Percentiles rank a stretch among this genome's conserved stretches.
Conservation (phyloP, 208 protist species). For the Zelonia costaricensis region DNA sequence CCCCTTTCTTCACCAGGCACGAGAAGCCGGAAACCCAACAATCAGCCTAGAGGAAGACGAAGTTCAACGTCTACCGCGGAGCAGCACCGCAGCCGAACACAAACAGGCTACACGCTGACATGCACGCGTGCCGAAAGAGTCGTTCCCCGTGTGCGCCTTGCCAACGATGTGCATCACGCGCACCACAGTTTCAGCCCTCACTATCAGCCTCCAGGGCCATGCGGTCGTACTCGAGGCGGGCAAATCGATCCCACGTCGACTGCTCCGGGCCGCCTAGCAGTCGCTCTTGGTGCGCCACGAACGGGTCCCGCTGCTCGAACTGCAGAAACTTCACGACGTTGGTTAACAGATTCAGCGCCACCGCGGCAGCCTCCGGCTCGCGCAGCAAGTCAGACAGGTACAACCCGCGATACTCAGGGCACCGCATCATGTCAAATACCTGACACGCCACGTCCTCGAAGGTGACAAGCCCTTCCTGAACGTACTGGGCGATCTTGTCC, state of each 20-base stretch:
- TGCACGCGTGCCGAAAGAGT: too few species aligned
- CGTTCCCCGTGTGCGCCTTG: too few species aligned
- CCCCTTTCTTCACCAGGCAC: too few species aligned
- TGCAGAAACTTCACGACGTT: constrained; percentile 94
- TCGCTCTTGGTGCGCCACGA: constrained; percentile 78
- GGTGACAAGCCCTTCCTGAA: constrained; percentile 60
- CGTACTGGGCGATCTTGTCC: constrained; percentile 69
- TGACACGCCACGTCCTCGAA: constrained; percentile 95
- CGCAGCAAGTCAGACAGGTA: constrained; percentile 85
- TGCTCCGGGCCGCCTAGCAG: constrained; percentile 67
- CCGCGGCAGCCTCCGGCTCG: constrained; percentile 70
- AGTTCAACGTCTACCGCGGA: too few species aligned
- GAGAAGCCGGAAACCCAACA: too few species aligned
- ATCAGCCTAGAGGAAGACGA: too few species aligned
- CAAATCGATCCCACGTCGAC: constrained; percentile 93
- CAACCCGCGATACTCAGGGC: constrained; percentile 51
- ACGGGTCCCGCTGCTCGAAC: constrained; percentile 93
- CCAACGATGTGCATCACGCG: neutral
- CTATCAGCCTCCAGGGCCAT: constrained; percentile 83
- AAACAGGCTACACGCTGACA: too few species aligned
- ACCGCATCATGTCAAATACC: constrained; percentile 93
- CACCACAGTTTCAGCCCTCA: constrained; percentile 22
- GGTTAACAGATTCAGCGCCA: constrained; percentile 94
- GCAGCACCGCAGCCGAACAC: too few species aligned
- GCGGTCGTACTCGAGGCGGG: constrained; percentile 92